Conservation (phyloP, 306 rosid species). For the Urtica urens region DNA sequence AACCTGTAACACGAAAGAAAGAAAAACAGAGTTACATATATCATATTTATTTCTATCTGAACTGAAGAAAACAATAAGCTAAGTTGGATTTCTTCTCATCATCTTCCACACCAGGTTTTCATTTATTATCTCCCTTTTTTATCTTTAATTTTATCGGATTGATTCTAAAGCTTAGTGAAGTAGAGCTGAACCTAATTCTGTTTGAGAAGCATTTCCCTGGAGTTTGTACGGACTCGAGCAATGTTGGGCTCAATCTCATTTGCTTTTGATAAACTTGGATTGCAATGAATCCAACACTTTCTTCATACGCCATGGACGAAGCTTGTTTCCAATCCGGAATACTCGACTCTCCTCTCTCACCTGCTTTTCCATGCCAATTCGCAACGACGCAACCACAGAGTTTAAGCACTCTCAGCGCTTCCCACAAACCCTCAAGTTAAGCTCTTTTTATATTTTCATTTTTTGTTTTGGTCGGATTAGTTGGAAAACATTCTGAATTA, state of each 20-base stretch:
- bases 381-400: background rate
- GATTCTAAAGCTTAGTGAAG: too few species aligned
- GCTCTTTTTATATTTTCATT: background rate
- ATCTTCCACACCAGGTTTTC: too few species aligned
- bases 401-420: background rate
- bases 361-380: background rate
- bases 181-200: too few species aligned
- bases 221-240: background rate
- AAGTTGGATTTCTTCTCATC: too few species aligned
- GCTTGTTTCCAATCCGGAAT: background rate
- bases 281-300: constrained; percentile 1
- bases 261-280: constrained; percentile 12
- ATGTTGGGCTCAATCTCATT: constrained; percentile 18
- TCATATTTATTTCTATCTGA: too few species aligned
- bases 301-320: background rate
- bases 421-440: background rate
- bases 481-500: background rate
- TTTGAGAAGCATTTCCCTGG: too few species aligned
- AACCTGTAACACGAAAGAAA: too few species aligned
- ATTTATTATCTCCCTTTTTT: too few species aligned
- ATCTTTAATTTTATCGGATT: too few species aligned
- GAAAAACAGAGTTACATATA: too few species aligned
- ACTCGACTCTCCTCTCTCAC: background rate
- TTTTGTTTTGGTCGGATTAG: background rate
- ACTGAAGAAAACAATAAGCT: too few species aligned